These are phyloP conservation scores for Acanthamoeba sp. DNA, from an alignment of 208 protist species.

Conservation along the genomic window DNA sequence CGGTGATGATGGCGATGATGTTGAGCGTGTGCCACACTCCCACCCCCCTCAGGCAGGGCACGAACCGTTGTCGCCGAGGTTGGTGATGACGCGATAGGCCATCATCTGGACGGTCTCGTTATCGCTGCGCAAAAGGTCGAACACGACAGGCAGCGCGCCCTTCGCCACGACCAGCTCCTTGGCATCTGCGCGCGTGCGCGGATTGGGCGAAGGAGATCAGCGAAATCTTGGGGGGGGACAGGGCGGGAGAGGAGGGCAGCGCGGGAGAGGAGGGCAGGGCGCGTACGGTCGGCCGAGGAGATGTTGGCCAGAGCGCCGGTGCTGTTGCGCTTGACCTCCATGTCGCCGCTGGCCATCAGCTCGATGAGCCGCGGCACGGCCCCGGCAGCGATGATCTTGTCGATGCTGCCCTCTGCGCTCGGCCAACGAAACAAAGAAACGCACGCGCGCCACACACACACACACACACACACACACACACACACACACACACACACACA, in stretches of 20 bases:
- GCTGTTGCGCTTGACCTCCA: slow-evolving; percentile 68
- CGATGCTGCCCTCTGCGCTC: slow-evolving; percentile 20
- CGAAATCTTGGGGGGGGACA: no score
- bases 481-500: neutral
- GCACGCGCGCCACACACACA: neutral
- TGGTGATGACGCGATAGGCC: slow-evolving; percentile 68
- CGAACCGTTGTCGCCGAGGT: slow-evolving; percentile 69
- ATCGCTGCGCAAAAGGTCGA: slow-evolving; percentile 40
- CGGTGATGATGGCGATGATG: neutral
- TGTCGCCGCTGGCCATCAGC: neutral
- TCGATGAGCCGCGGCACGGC: slow-evolving; percentile 6
- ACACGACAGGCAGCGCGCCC: slow-evolving; percentile 41
- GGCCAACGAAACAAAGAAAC: neutral
- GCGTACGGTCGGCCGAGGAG: slow-evolving; percentile 39
- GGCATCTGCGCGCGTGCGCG: neutral
- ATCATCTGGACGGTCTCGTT: slow-evolving; percentile 15
- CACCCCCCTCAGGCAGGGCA: no score
- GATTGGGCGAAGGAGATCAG: neutral
- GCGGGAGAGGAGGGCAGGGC: no score
- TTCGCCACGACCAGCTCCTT: slow-evolving; percentile 51
- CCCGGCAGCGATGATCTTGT: slow-evolving; percentile 41
- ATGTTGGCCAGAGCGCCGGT: slow-evolving; percentile 68
- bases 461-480: neutral
- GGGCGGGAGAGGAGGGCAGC: no score
- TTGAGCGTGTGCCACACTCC: no score